These are phyloP conservation scores for Protomyces gravidus DNA, from an alignment of 1,139 yeast species.

Conservation along the genomic window DNA sequence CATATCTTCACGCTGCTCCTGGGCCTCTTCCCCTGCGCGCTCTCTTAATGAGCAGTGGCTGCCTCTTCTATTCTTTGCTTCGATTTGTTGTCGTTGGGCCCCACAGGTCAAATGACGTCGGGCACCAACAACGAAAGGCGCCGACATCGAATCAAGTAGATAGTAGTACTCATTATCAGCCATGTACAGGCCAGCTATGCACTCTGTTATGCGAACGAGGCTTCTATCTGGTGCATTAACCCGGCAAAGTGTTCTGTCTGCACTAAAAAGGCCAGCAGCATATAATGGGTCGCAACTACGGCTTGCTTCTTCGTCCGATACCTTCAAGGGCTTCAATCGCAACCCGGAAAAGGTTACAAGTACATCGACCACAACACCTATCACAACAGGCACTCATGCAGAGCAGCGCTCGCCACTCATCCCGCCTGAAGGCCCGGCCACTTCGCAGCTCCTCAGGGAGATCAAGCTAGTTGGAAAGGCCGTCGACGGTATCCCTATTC, in stretches of 20 bases:
- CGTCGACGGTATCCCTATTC: conserved; percentile 25
- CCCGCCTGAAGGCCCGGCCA: conserved; percentile 19
- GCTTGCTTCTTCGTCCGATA: not conserved
- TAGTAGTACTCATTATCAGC: no score
- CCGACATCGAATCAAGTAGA: no score
- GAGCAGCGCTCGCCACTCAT: conserved; percentile 17
- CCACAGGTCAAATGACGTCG: not conserved
- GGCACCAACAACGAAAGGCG: no score
- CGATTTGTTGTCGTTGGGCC: no score
- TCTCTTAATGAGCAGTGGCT: no score
- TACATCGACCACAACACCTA: conserved; percentile 26
- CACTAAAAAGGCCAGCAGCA: no score
- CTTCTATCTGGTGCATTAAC: no score
- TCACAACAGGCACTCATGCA: conserved; percentile 24
- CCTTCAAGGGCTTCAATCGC: not conserved
- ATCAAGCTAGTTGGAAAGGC: conserved; percentile 16
- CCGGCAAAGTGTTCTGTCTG: no score
- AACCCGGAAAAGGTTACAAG: conserved; percentile 16
- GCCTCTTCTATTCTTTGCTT: no score
- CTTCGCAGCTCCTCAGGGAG: conserved; percentile 15
- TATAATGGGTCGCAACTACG: no score
- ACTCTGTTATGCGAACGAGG: no score
- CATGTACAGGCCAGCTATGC: not conserved
- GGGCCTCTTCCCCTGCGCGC: no score
- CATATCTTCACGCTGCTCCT: conserved; percentile 42